Evolutionary conservation across 2,329 filamentous ascomycete genomes (phyloP).

Genomic region (Tolypocladium pustulatum): DNA sequence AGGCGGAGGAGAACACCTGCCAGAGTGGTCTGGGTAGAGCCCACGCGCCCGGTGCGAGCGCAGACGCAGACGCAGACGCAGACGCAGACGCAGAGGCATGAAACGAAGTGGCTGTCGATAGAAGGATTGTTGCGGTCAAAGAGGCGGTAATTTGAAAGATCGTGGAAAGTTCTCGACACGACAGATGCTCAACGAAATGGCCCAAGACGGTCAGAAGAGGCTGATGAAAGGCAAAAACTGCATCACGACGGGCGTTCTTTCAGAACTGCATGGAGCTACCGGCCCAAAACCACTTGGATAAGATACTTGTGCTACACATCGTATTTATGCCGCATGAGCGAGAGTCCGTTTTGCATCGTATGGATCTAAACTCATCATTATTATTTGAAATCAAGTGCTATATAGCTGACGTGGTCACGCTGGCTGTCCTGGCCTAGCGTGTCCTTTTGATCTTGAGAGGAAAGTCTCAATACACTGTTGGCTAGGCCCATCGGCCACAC

Average conservation of each 20-base stretch:
- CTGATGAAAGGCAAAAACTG: neutral
- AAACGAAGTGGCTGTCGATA: conserved; percentile 8
- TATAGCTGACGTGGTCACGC: neutral
- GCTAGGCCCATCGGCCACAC: too few relatives aligned
- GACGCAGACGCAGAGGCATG: conserved; percentile 1
- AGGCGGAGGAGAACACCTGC: conserved; percentile 5
- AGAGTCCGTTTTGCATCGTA: neutral
- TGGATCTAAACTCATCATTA: neutral
- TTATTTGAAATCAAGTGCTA: neutral
- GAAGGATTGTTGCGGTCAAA: conserved; percentile 14
- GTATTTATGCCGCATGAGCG: neutral
- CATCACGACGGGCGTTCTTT: neutral
- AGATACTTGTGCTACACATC: neutral
- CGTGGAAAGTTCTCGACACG: neutral
- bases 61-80: neutral
- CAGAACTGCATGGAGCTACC: neutral
- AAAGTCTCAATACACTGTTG: neutral
- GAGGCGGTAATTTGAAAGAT: conserved; percentile 8
- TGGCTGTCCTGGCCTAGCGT: neutral
- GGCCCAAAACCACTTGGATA: neutral
- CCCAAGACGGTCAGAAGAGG: too few relatives aligned
- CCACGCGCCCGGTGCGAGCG: conserved; percentile 6
- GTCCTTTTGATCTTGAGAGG: neutral
- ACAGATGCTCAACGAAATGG: neutral
- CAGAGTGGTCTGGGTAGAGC: conserved; percentile 10